Evolutionary conservation across 1,284 basidiomycete genomes (phyloP), one percentile per base, ranked within the genome.

Genomic region (Mycosarcoma mackinlayi): DNA sequence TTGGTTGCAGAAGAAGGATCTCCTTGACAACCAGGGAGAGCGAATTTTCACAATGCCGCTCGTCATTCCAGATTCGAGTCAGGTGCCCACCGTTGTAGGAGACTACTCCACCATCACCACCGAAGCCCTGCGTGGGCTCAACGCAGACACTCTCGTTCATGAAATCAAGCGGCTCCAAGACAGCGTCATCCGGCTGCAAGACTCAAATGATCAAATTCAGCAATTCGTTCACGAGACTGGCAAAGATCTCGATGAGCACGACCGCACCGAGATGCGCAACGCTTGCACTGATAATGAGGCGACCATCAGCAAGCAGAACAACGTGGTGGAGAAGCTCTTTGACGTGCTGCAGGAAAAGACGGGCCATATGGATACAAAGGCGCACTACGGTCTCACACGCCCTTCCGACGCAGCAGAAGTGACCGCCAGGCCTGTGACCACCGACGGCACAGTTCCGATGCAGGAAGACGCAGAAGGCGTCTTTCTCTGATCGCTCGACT

Each of bases 111-210:
- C 44, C 21, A 64, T 68, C 16, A 55, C 69, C 24, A 57, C 50
- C 23, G 56, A 68, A 39, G 64, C 64, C 1, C 46, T 73, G 1
- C 60, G 60, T 3, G 60, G 56, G 16, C 64, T 68, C 41, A 68
- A 55, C 19, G 39, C 69, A 14, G 64, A 64, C 13, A 73, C 69
- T 1, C 48, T 73, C 14, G 46, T 61, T 31, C 57, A 64, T 37
- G 69, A 73, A 38, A 73, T 68, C 69, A 56, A 58, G 44, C 48
- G 64, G 16, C 50, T 73, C 1, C 69, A 64, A 28, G 51, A 64
- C 28, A 73, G 64, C 39, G 57, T 68, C 25, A 19, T 31, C 16
- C 49, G 61, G 3, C 60, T 73, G 3, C 30, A 55, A 27, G 53
- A 61, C 34, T 73, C 64, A 6, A 68, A 73, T 27, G 49, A 49